Evolutionary conservation across 495 filamentous ascomycete species (phyloP).

Genomic region (Daldinia decipiens): DNA sequence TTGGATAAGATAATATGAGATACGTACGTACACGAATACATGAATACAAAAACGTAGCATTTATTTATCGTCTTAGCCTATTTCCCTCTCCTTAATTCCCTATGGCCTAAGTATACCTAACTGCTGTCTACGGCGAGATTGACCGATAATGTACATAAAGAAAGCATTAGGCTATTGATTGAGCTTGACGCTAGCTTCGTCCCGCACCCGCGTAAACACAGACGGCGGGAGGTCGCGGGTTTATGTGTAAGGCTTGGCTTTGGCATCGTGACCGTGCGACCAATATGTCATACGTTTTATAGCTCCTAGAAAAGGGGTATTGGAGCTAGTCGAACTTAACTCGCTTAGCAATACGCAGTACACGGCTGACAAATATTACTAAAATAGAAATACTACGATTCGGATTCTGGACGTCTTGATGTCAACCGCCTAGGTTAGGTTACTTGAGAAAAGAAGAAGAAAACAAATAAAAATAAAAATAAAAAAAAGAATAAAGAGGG

Average conservation of each 20-base stretch:
- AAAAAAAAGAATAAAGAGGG: no score
- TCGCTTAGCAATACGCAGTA: background rate
- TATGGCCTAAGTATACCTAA: background rate
- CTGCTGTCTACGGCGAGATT: background rate
- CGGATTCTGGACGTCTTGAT: background rate
- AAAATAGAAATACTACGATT: background rate
- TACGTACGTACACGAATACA: slow-evolving; percentile 5
- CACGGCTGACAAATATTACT: background rate
- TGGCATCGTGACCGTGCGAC: background rate
- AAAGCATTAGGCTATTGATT: background rate
- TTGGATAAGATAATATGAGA: slow-evolving; percentile 6
- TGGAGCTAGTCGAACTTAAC: background rate
- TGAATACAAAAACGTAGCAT: background rate
- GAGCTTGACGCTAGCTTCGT: background rate
- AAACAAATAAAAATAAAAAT: background rate
- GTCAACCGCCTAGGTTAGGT: no score
- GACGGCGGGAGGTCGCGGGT: background rate
- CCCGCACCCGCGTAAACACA: background rate
- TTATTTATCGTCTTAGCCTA: slow-evolving; percentile 1
- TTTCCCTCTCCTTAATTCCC: no score
- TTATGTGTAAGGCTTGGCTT: background rate
- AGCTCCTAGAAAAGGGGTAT: background rate
- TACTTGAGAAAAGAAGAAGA: background rate
- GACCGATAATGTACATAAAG: background rate
- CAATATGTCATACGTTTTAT: slow-evolving; percentile 1